Evolutionary conservation across 2,329 filamentous ascomycete species (phyloP).

Genomic region (Cladosporium colombiae): DNA sequence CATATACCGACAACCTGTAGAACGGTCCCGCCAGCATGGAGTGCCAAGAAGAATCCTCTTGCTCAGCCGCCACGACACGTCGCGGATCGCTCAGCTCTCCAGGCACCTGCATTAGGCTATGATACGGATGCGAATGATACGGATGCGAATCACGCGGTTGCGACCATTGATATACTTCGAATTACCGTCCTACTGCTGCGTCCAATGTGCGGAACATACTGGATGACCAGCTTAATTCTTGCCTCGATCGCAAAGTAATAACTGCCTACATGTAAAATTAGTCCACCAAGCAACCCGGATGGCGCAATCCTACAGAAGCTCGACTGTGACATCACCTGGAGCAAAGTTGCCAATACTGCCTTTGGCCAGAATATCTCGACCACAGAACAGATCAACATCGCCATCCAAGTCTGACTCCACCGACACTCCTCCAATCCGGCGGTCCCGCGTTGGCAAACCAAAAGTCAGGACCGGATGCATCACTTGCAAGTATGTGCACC

Average conservation of each 20-base stretch:
- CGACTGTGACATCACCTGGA: neutral
- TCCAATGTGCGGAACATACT: neutral
- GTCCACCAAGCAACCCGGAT: neutral
- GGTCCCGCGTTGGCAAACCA: conserved; percentile 6
- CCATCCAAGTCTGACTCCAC: neutral
- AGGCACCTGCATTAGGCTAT: neutral
- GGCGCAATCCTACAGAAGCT: neutral
- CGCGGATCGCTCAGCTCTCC: neutral
- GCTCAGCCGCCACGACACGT: conserved; percentile 7
- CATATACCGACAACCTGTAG: neutral
- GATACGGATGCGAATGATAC: neutral
- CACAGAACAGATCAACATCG: neutral
- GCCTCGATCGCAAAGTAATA: neutral
- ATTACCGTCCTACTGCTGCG: neutral
- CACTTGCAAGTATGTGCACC: conserved; percentile 43
- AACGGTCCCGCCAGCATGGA: neutral
- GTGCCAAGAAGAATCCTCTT: neutral
- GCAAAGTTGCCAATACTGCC: neutral
- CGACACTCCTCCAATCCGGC: neutral
- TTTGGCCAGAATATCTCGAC: neutral
- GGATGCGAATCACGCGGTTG: neutral
- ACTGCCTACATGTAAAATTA: neutral
- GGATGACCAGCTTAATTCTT: neutral
- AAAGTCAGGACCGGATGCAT: conserved; percentile 19
- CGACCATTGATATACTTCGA: neutral